phyloP scores from a whole-genome alignment of 1,284 basidiomycete species.

The Papiliotrema terrestris region DNA sequence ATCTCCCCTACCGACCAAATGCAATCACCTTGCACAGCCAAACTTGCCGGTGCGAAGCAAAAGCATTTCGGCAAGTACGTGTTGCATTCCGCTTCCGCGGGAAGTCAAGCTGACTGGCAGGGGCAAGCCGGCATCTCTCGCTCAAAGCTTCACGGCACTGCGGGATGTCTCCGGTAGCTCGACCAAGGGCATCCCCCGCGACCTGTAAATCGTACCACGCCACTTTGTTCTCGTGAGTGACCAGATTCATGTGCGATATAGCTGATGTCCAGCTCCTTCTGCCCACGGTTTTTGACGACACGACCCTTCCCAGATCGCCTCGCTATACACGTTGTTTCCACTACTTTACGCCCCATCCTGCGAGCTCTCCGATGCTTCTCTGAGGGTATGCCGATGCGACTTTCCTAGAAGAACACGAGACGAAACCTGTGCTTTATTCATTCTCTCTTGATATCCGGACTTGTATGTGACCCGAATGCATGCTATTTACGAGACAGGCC shows the following conservation, averaged over 20 bases:
- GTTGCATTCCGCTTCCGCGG: neutral
- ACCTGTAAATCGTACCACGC: too few species aligned
- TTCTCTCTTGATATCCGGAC: neutral
- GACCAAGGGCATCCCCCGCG: too few species aligned
- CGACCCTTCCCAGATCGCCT: too few species aligned
- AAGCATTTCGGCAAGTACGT: slow-evolving; percentile 83
- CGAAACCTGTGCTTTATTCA: neutral
- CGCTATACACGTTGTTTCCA: too few species aligned
- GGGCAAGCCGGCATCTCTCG: slow-evolving; percentile 34
- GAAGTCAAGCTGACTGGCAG: slow-evolving; percentile 13
- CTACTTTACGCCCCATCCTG: too few species aligned
- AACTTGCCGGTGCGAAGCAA: slow-evolving; percentile 81
- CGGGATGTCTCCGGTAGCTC: slow-evolving; percentile 16
- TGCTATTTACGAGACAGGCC: neutral
- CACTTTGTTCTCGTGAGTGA: neutral
- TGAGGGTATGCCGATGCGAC: too few species aligned
- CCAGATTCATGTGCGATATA: too few species aligned
- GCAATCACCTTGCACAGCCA: slow-evolving; percentile 85
- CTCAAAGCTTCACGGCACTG: slow-evolving; percentile 25
- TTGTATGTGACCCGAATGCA: slow-evolving; percentile 1
- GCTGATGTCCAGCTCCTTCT: too few species aligned
- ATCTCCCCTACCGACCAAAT: slow-evolving; percentile 89
- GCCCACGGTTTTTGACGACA: too few species aligned
- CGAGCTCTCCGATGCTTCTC: too few species aligned
- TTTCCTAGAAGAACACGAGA: too few species aligned